Percentiles rank a stretch among this genome's conserved stretches.
phyloP scores from a whole-genome alignment of 208 protist species.

The Leishmania gerbilli region DNA sequence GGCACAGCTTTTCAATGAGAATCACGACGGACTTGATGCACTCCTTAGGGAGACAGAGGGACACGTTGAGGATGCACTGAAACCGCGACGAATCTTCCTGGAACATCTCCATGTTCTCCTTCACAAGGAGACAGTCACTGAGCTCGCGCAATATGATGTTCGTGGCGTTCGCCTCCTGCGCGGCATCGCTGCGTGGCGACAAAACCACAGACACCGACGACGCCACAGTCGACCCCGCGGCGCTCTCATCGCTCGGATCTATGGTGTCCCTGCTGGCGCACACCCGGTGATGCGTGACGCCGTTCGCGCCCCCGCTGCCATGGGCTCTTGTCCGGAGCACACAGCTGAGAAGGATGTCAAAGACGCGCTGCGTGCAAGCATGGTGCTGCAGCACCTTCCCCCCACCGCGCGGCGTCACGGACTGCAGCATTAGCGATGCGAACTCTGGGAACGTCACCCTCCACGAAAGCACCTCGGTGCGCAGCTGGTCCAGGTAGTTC shows the following conservation, averaged over 20 bases:
- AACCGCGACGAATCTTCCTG: slow-evolving; percentile 56
- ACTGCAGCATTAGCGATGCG: slow-evolving; percentile 57
- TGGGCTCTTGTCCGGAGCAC: slow-evolving; percentile 27
- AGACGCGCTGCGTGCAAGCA: slow-evolving; percentile 60
- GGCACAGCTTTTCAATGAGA: slow-evolving; percentile 87
- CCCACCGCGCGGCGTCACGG: slow-evolving; percentile 54
- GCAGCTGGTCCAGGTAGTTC: slow-evolving; percentile 41
- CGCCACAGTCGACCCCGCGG: slow-evolving; percentile 2
- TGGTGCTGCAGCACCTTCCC: slow-evolving; percentile 64
- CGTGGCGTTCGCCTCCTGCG: slow-evolving; percentile 30
- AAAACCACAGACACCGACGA: neutral
- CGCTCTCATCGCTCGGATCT: slow-evolving; percentile 9
- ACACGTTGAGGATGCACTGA: slow-evolving; percentile 53
- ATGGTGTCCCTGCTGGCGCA: neutral
- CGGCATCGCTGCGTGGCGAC: neutral
- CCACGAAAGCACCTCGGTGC: slow-evolving; percentile 62
- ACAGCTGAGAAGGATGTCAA: slow-evolving; percentile 72
- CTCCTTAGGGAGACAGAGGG: slow-evolving; percentile 57
- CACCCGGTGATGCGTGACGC: neutral
- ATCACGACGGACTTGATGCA: slow-evolving; percentile 80
- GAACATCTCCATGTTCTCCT: slow-evolving; percentile 74
- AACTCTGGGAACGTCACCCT: slow-evolving; percentile 54
- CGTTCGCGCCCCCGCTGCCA: slow-evolving; percentile 12
- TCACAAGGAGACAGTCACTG: slow-evolving; percentile 68
- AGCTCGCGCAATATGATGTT: slow-evolving; percentile 83